phyloP scores from a whole-genome alignment of 176 grass and related monocot genomes.

The Otatea glauca region DNA sequence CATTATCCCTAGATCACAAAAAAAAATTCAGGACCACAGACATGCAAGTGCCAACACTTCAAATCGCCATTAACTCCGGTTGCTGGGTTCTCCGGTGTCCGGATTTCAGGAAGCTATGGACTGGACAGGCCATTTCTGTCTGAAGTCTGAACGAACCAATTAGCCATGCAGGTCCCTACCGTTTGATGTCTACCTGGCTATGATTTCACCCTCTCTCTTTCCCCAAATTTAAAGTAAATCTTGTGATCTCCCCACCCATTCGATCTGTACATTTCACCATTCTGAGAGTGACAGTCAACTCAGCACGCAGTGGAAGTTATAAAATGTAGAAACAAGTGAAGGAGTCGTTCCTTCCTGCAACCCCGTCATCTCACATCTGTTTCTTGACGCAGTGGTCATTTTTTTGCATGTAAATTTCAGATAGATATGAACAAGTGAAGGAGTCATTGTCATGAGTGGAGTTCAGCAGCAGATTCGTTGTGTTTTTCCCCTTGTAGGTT shows the following conservation, averaged over 20 bases:
- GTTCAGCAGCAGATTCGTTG: neutral
- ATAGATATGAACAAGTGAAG: neutral
- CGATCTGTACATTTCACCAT: neutral
- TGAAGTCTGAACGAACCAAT: neutral
- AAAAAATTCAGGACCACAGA: neutral
- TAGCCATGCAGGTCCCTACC: neutral
- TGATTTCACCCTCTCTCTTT: neutral
- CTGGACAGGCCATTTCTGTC: neutral
- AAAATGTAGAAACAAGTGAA: neutral
- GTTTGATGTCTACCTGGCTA: neutral
- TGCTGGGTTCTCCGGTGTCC: neutral
- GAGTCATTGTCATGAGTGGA: neutral
- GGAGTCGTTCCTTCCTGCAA: neutral
- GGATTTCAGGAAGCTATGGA: neutral
- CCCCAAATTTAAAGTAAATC: neutral
- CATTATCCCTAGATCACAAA: neutral
- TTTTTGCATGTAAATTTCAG: neutral
- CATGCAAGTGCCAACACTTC: neutral
- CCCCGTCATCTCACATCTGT: neutral
- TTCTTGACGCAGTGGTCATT: constrained; percentile 3
- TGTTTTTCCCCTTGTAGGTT: neutral
- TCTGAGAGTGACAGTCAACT: neutral
- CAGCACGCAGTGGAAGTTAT: neutral
- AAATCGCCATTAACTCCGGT: neutral
- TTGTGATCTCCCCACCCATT: neutral